A percentile compares a stretch with the other conserved stretches of the same genome.
Conservation (phyloP, 208 protist species). For the Naegleria gruberi region DNA sequence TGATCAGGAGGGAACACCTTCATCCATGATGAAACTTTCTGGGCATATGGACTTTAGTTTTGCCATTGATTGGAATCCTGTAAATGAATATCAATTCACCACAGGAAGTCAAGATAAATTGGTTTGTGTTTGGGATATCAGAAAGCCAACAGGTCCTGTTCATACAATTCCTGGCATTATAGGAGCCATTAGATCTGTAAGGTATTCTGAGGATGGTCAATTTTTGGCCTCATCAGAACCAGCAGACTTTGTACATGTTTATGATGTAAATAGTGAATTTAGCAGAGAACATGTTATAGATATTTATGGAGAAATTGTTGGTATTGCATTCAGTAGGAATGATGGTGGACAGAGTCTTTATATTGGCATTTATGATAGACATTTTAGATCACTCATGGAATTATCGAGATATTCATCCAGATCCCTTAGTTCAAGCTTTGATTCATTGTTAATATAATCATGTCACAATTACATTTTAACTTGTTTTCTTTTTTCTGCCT, state of each 20-base stretch:
- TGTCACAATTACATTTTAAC: no score
- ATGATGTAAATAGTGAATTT: not conserved
- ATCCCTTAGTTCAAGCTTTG: no score
- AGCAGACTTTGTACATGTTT: conserved; percentile 10
- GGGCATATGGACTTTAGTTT: conserved; percentile 6
- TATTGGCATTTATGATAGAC: not conserved
- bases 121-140: not conserved
- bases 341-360: not conserved
- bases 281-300: not conserved
- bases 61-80: not conserved
- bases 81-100: not conserved
- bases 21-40: not conserved
- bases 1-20: not conserved
- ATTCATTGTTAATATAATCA: no score
- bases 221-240: not conserved
- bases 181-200: not conserved
- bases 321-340: not conserved
- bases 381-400: not conserved
- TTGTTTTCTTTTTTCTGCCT: no score
- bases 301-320: not conserved
- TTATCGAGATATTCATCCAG: not conserved
- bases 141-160: not conserved
- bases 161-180: not conserved
- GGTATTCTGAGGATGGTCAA: not conserved
- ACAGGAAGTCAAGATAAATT: not conserved